A percentile compares a stretch with the other conserved stretches of the same genome.
phyloP scores from a whole-genome alignment of 2,329 filamentous ascomycete species.

The Alternaria tenuissima region DNA sequence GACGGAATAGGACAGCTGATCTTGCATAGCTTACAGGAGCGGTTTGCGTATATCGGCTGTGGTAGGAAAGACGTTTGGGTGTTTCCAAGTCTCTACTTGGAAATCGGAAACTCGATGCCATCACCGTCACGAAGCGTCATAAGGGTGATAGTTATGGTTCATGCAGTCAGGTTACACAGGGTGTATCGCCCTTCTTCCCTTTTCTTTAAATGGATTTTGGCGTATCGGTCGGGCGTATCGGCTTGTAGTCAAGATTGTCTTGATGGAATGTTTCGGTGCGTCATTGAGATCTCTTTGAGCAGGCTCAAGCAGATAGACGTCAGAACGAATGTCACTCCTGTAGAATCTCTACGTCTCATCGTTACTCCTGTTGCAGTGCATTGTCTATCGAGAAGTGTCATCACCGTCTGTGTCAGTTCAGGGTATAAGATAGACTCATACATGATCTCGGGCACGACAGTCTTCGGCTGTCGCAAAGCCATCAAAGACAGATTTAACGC shows the following conservation, averaged over 20 bases:
- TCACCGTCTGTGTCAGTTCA: background rate
- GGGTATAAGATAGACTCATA: background rate
- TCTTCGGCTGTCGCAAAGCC: background rate
- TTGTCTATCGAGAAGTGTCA: background rate
- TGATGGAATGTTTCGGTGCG: background rate
- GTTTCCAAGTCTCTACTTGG: background rate
- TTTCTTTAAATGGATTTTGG: background rate
- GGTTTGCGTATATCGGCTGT: background rate
- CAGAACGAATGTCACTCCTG: background rate
- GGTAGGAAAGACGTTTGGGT: background rate
- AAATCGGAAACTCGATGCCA: background rate
- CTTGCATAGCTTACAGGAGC: background rate
- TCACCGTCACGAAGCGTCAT: background rate
- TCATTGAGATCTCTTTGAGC: background rate
- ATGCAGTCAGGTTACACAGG: background rate
- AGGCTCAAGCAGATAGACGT: background rate
- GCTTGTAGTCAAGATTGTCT: background rate
- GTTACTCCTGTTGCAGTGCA: background rate
- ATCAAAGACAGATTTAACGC: background rate
- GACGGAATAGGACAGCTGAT: background rate
- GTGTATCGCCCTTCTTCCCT: background rate
- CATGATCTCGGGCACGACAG: background rate
- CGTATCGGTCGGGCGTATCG: background rate
- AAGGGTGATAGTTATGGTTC: background rate
- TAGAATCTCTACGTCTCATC: background rate